phyloP scores from a whole-genome alignment of 2,329 filamentous ascomycete species.

The Curvularia sp. region DNA sequence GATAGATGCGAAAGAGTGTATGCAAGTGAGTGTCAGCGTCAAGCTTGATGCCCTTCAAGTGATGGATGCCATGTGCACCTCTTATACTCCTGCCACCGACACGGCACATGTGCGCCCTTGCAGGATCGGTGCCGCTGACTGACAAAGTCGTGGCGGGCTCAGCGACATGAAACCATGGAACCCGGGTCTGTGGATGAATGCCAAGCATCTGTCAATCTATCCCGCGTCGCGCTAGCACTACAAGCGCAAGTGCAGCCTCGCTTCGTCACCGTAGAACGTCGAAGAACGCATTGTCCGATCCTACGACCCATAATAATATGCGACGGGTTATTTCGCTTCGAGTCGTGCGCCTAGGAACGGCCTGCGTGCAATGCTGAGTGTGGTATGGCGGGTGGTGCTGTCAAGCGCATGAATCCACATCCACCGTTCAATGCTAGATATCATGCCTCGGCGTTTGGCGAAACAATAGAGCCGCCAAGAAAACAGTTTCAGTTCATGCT shows the following conservation, averaged over 20 bases:
- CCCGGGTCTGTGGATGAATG: slow-evolving; percentile 25
- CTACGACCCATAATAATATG: slow-evolving; percentile 33
- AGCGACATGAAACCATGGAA: slow-evolving; percentile 24
- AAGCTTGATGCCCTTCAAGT: slow-evolving; percentile 36
- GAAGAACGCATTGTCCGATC: slow-evolving; percentile 28
- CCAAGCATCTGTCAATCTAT: slow-evolving; percentile 41
- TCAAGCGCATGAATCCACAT: slow-evolving; percentile 33
- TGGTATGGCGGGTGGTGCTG: slow-evolving; percentile 28
- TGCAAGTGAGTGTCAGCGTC: slow-evolving; percentile 45
- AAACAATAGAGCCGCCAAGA: slow-evolving; percentile 36
- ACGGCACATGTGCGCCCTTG: slow-evolving; percentile 26
- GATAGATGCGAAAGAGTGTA: slow-evolving; percentile 41
- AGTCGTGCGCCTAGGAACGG: slow-evolving; percentile 28
- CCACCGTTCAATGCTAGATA: slow-evolving; percentile 12
- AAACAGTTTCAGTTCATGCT: slow-evolving; percentile 14
- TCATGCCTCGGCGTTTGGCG: slow-evolving; percentile 32
- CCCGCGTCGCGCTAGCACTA: slow-evolving; percentile 28
- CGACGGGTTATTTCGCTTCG: slow-evolving; percentile 30
- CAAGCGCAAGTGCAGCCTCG: slow-evolving; percentile 20
- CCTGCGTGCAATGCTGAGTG: slow-evolving; percentile 17
- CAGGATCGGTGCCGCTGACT: slow-evolving; percentile 24
- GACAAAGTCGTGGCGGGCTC: slow-evolving; percentile 12
- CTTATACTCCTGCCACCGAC: slow-evolving; percentile 35
- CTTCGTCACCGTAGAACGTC: slow-evolving; percentile 34
- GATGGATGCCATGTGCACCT: slow-evolving; percentile 18